Evolutionary conservation across 768 basidiomycete species (phyloP).

Genomic region (Boletus speciosus): DNA sequence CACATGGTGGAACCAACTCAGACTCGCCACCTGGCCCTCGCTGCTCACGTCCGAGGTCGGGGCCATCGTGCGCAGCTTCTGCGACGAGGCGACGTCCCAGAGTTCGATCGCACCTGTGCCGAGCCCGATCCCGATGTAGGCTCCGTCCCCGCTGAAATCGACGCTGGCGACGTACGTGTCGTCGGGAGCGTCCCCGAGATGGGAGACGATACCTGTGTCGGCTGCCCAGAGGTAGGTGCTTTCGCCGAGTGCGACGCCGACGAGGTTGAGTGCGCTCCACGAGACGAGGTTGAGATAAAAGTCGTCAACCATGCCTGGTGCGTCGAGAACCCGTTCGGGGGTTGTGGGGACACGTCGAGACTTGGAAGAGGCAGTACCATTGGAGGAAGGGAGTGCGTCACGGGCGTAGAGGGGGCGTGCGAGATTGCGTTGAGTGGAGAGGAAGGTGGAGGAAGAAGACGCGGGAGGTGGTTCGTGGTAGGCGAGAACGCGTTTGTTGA

Average conservation of each 20-base stretch:
- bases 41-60: conserved; percentile 23
- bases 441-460: conserved; percentile 70
- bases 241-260: conserved; percentile 87
- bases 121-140: conserved; percentile 77
- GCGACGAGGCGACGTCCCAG: conserved; percentile 83
- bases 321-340: conserved; percentile 93
- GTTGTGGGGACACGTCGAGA: conserved; percentile 80
- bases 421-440: conserved; percentile 73
- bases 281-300: conserved; percentile 94
- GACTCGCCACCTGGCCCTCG: conserved; percentile 67
- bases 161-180: conserved; percentile 74
- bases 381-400: conserved; percentile 60
- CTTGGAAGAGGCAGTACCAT: conserved; percentile 61
- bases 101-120: conserved; percentile 86
- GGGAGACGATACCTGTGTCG: conserved; percentile 79
- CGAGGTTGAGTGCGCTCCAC: conserved; percentile 83
- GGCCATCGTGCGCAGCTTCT: conserved; percentile 89
- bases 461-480: conserved; percentile 86
- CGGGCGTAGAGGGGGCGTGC: conserved; percentile 74
- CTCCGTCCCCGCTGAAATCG: conserved; percentile 76
- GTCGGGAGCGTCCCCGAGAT: conserved; percentile 71
- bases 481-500: conserved; percentile 79
- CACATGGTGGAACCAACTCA: conserved; percentile 87
- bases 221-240: conserved; percentile 94
- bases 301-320: conserved; percentile 90